Percentiles rank a stretch among this genome's conserved stretches.
These are phyloP conservation scores for Annona cherimola DNA, from an alignment of 164 flowering plant genomes.

Conservation along the genomic window DNA sequence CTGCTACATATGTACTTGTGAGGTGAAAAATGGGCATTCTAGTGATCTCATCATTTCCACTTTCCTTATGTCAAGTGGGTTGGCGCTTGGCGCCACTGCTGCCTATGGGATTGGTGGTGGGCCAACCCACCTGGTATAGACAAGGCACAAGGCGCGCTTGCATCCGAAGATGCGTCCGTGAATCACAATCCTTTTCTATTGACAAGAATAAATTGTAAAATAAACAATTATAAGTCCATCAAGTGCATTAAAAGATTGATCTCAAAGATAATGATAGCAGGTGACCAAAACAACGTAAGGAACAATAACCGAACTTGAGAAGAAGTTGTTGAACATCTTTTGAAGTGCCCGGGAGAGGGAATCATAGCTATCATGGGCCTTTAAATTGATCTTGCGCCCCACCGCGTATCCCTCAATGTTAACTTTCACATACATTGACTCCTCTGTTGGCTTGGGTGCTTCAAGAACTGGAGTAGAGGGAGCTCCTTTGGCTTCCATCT, in stretches of 20 bases:
- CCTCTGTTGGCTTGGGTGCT: background rate
- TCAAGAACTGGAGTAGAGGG: background rate
- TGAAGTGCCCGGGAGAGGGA: slow-evolving; percentile 17
- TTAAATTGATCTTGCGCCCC: slow-evolving; percentile 11
- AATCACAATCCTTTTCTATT: background rate
- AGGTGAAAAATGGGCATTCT: no score
- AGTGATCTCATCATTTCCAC: no score
- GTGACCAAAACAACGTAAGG: background rate
- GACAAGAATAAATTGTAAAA: no score
- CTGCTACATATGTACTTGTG: no score
- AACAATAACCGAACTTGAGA: slow-evolving; percentile 6
- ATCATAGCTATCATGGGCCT: slow-evolving; percentile 16
- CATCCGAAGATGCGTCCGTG: background rate
- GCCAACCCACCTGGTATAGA: background rate
- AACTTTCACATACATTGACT: slow-evolving; percentile 9
- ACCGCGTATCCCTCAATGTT: slow-evolving; percentile 13
- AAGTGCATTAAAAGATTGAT: background rate
- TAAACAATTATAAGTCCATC: background rate
- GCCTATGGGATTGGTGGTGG: background rate
- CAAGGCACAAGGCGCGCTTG: background rate
- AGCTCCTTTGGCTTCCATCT: slow-evolving; percentile 5
- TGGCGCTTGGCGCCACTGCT: no score
- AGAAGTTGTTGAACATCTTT: slow-evolving; percentile 16
- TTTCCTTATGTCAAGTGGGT: no score
- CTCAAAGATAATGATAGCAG: background rate